phyloP scores from a whole-genome alignment of 768 basidiomycete species.

The Leccinum broughii region DNA sequence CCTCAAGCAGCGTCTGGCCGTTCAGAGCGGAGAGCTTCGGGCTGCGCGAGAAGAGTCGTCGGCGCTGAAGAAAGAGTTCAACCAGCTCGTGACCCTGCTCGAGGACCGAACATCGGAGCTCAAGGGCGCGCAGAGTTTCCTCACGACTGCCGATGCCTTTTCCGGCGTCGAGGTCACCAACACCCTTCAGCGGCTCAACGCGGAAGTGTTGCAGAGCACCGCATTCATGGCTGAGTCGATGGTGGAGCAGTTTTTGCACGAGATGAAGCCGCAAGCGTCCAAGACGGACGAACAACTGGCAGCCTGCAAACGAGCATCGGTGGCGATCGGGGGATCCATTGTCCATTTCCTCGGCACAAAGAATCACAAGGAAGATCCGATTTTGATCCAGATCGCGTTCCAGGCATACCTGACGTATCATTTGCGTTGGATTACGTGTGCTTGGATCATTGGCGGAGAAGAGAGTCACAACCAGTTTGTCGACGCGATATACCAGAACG shows the following conservation, averaged over 20 bases:
- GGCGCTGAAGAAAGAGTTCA: conserved; percentile 29
- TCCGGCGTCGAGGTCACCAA: conserved; percentile 16
- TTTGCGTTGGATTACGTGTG: conserved; percentile 27
- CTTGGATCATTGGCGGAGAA: conserved; percentile 35
- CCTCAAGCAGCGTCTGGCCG: conserved; percentile 18
- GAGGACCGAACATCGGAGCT: conserved; percentile 45
- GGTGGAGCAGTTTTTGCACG: conserved; percentile 41
- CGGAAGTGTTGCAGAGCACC: conserved; percentile 49
- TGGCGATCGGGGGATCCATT: conserved; percentile 22
- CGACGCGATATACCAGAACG: conserved; percentile 34
- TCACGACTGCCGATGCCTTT: conserved; percentile 40
- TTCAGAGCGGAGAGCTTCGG: conserved; percentile 23
- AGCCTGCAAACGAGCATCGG: conserved; percentile 24
- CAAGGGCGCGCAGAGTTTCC: conserved; percentile 46
- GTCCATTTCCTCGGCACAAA: conserved; percentile 31
- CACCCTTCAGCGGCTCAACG: conserved; percentile 44
- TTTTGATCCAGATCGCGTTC: conserved; percentile 39
- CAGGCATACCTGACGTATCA: conserved; percentile 31
- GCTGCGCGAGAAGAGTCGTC: conserved; percentile 31
- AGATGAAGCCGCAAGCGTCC: conserved; percentile 5
- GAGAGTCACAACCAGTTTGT: conserved; percentile 23
- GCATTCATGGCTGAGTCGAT: conserved; percentile 49
- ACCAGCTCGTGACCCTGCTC: conserved; percentile 33
- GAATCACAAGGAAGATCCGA: conserved; percentile 34
- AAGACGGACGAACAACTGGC: conserved; percentile 25